Percentiles rank a stretch among this genome's conserved stretches.
These are phyloP conservation scores for Neoboletus subvelutipes DNA, from an alignment of 768 basidiomycete genomes.

Conservation along the genomic window DNA sequence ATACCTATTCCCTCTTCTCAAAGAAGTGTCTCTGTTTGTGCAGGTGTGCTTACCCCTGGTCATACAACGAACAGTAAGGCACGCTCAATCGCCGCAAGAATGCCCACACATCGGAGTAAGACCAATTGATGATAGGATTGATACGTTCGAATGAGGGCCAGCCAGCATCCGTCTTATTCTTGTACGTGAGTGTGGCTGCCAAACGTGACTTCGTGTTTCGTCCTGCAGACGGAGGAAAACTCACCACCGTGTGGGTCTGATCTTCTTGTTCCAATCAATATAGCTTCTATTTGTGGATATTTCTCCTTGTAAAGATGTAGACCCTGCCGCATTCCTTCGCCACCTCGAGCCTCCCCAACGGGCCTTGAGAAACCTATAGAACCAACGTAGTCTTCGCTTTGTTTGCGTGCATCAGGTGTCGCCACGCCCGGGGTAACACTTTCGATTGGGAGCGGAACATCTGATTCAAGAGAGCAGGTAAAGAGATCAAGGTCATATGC, in stretches of 20 bases:
- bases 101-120: slow-evolving; percentile 84
- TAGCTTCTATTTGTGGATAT: slow-evolving; percentile 69
- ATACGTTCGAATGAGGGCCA: slow-evolving; percentile 92
- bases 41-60: slow-evolving; percentile 67
- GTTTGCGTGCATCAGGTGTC: slow-evolving; percentile 17
- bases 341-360: slow-evolving; percentile 55
- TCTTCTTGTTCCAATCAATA: slow-evolving; percentile 86
- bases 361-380: slow-evolving; percentile 31
- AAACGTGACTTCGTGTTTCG: neutral
- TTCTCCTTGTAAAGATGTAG: slow-evolving; percentile 67
- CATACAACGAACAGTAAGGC: slow-evolving; percentile 88
- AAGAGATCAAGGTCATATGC: slow-evolving; percentile 76
- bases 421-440: slow-evolving; percentile 41
- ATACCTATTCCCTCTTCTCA: slow-evolving; percentile 54
- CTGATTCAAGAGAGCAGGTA: slow-evolving; percentile 37
- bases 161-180: slow-evolving; percentile 78
- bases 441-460: slow-evolving; percentile 47
- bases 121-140: slow-evolving; percentile 96
- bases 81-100: slow-evolving; percentile 75
- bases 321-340: slow-evolving; percentile 77
- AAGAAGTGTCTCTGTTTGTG: neutral
- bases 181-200: slow-evolving; percentile 68
- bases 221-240: slow-evolving; percentile 25
- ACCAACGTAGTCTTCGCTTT: slow-evolving; percentile 1
- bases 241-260: slow-evolving; percentile 93